Conservation (phyloP, 2,329 filamentous ascomycete species). For the Pseudopithomyces maydicus region DNA sequence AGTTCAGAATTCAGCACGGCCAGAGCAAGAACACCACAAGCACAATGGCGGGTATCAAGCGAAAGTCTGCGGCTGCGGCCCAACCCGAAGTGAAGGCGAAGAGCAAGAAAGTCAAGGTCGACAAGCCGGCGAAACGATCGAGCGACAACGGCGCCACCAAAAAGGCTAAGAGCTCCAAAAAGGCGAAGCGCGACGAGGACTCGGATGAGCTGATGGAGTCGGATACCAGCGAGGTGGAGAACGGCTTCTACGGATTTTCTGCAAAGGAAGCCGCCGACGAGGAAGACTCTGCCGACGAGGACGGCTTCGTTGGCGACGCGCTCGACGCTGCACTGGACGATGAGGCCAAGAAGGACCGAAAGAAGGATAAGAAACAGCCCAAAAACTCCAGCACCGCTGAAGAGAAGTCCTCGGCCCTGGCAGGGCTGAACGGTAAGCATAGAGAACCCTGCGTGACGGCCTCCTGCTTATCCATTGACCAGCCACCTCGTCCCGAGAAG, state of each 20-base stretch:
- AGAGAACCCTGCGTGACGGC: background rate
- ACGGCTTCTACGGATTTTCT: slow-evolving; percentile 43
- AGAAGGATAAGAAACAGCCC: slow-evolving; percentile 33
- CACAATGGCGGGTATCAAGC: slow-evolving; percentile 44
- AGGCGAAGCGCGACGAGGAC: slow-evolving; percentile 29
- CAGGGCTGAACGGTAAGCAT: slow-evolving; percentile 33
- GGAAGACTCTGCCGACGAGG: slow-evolving; percentile 22
- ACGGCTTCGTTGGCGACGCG: slow-evolving; percentile 15
- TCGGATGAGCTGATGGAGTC: slow-evolving; percentile 40
- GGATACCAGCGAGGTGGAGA: slow-evolving; percentile 42
- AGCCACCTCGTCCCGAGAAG: slow-evolving; percentile 79
- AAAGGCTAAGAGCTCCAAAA: slow-evolving; percentile 35
- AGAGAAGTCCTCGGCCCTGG: slow-evolving; percentile 26
- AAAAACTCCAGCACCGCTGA: slow-evolving; percentile 22
- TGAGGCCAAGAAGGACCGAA: slow-evolving; percentile 15
- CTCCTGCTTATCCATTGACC: slow-evolving; percentile 19
- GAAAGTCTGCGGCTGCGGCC: slow-evolving; percentile 29
- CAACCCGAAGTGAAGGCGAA: slow-evolving; percentile 26
- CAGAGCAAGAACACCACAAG: slow-evolving; percentile 5
- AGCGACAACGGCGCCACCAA: slow-evolving; percentile 30
- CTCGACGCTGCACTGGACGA: slow-evolving; percentile 10
- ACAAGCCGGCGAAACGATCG: slow-evolving; percentile 36
- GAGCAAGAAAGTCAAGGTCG: slow-evolving; percentile 47
- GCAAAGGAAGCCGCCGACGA: slow-evolving; percentile 15
- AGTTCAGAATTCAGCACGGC: slow-evolving; percentile 18